Evolutionary conservation across 352 stramenopile species (phyloP).

Genomic region (Pythium monospermum): DNA sequence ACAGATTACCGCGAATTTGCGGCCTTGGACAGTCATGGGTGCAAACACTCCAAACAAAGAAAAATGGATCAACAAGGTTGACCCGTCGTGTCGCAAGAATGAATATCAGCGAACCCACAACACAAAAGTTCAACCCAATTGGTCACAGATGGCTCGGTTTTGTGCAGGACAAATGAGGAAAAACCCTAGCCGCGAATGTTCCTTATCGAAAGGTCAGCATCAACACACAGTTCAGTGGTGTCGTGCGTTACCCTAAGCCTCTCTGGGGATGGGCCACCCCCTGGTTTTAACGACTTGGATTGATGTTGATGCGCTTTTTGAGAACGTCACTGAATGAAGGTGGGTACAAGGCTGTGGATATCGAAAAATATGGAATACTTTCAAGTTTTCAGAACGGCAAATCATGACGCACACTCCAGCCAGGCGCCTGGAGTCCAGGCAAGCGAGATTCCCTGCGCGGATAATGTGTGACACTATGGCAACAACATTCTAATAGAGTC

Average conservation of each 20-base stretch:
- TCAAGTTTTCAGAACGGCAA: no score
- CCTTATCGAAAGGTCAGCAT: constrained; percentile 20
- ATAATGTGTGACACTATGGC: no score
- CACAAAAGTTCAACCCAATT: constrained; percentile 25
- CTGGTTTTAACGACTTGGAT: constrained; percentile 23
- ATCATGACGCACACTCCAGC: no score
- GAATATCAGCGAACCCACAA: constrained; percentile 20
- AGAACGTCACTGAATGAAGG: constrained; percentile 12
- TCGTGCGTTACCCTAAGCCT: constrained; percentile 22
- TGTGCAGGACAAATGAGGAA: constrained; percentile 1
- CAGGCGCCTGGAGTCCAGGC: no score
- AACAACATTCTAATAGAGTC: no score
- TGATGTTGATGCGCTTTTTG: neutral
- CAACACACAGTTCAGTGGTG: constrained; percentile 19
- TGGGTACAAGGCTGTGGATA: no score
- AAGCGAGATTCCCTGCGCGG: no score
- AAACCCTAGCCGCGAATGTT: constrained; percentile 14
- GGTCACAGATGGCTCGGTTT: constrained; percentile 20
- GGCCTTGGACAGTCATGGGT: constrained; percentile 21
- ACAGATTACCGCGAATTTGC: no score
- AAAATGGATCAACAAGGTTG: no score
- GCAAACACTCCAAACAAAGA: constrained; percentile 14
- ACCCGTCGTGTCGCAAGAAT: constrained; percentile 19
- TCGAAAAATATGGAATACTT: no score
- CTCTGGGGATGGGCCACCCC: constrained; percentile 9